Conservation (phyloP, 1,284 basidiomycete genomes). For the Tilletia setariae region DNA sequence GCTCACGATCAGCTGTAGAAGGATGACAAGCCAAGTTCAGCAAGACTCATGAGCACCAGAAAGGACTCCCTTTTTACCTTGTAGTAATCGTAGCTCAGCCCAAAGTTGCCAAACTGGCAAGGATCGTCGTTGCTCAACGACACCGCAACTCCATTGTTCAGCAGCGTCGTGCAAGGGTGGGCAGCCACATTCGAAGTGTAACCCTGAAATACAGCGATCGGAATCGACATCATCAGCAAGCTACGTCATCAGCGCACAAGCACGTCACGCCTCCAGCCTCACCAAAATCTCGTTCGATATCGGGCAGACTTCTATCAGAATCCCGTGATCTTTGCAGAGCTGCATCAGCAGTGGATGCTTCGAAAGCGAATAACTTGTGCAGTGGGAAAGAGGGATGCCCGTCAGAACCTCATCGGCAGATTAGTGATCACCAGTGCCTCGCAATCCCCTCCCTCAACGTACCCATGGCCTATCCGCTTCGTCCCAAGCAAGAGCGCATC, state of each 20-base stretch:
- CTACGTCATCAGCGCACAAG: neutral
- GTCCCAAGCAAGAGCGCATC: conserved; percentile 73
- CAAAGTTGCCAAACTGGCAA: conserved; percentile 71
- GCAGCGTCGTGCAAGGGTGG: conserved; percentile 66
- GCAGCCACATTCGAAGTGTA: neutral
- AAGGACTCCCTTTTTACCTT: conserved; percentile 18
- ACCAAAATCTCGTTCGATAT: conserved; percentile 43
- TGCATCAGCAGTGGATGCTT: conserved; percentile 71
- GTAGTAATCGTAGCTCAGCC: conserved; percentile 53
- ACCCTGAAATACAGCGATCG: conserved; percentile 64
- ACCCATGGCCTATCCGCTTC: conserved; percentile 72
- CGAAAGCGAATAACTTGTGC: conserved; percentile 63
- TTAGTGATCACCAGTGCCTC: neutral
- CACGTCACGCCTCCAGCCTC: neutral
- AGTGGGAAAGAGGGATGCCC: too few relatives aligned
- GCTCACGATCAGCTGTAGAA: conserved; percentile 27
- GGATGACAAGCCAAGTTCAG: neutral
- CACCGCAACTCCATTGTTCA: conserved; percentile 69
- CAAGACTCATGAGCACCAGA: neutral
- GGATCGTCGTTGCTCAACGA: conserved; percentile 72
- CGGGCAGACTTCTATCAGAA: conserved; percentile 65
- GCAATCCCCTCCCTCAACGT: neutral
- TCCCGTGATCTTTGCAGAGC: conserved; percentile 64
- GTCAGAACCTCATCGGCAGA: too few relatives aligned
- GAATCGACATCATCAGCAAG: conserved; percentile 57